Evolutionary conservation across 208 protist species (phyloP).

Genomic region (Leishmania gerbilli): DNA sequence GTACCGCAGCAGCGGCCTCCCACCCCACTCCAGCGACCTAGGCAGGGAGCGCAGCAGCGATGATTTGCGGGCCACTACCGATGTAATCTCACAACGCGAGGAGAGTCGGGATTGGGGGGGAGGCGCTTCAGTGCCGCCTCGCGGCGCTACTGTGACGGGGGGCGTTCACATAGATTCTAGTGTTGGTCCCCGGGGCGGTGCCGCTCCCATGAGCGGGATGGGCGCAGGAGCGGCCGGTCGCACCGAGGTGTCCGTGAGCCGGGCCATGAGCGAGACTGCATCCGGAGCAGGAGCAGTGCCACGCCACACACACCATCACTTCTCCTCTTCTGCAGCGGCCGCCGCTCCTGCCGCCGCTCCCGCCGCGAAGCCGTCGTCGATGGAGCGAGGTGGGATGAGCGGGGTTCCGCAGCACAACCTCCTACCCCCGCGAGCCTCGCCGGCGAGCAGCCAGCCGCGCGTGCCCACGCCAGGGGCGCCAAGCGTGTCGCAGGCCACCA

Average conservation of each 20-base stretch:
- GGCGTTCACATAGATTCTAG: conserved; percentile 5
- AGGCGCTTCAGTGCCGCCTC: conserved; percentile 2
- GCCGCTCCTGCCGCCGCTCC: not conserved
- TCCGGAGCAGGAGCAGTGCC: conserved; percentile 8
- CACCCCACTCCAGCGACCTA: conserved; percentile 6
- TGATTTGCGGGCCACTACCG: conserved; percentile 13
- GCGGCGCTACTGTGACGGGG: conserved; percentile 1
- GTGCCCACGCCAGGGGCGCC: conserved; percentile 10
- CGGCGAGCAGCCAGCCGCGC: conserved; percentile 4
- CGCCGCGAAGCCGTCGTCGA: not conserved
- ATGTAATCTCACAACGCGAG: conserved; percentile 22
- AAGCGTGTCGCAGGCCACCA: not conserved
- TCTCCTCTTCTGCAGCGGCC: conserved; percentile 2
- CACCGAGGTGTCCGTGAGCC: conserved; percentile 2
- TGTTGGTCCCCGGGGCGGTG: not conserved
- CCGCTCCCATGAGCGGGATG: not conserved
- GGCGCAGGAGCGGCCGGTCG: conserved; percentile 6
- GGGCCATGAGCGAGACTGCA: conserved; percentile 2
- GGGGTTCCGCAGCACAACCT: conserved; percentile 21
- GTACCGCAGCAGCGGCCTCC: conserved; percentile 24
- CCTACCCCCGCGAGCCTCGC: conserved; percentile 2
- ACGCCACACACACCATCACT: conserved; percentile 22
- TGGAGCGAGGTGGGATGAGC: conserved; percentile 14
- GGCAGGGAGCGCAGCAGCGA: conserved; percentile 27
- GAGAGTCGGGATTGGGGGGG: conserved; percentile 24